Conservation (phyloP, 1,139 yeast species). For the Pichia sp. region DNA sequence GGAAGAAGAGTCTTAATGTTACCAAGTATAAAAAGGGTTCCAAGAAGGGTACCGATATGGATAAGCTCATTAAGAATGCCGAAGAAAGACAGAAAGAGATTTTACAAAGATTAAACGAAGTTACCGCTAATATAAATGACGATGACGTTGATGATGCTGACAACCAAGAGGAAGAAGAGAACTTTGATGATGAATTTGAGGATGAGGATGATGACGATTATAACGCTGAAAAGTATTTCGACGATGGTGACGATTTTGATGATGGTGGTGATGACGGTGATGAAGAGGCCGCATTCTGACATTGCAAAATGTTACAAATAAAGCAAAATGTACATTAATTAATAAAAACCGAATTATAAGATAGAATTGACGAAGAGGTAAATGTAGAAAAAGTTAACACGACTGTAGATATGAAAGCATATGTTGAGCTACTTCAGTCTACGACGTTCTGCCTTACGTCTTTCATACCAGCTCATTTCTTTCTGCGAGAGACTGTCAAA, state of each 20-base stretch:
- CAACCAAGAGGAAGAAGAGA: slow-evolving; percentile 46
- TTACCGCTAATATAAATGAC: slow-evolving; percentile 40
- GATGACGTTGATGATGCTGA: slow-evolving; percentile 35
- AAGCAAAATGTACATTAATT: not conserved
- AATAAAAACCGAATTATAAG: not conserved
- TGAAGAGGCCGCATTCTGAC: slow-evolving; percentile 61
- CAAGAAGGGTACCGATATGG: slow-evolving; percentile 30
- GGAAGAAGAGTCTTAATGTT: slow-evolving; percentile 43
- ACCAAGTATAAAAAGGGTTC: slow-evolving; percentile 40
- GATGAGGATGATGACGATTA: slow-evolving; percentile 75
- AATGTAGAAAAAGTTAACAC: too few relatives aligned
- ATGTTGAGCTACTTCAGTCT: too few relatives aligned
- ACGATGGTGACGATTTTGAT: slow-evolving; percentile 47
- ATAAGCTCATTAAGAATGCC: slow-evolving; percentile 25
- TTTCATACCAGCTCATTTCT: slow-evolving; percentile 13
- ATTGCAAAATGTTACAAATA: not conserved
- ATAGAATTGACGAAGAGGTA: too few relatives aligned
- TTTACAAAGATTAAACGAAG: slow-evolving; percentile 51
- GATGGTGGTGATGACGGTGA: slow-evolving; percentile 49
- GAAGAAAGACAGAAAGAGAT: slow-evolving; percentile 36
- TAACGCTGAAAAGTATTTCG: slow-evolving; percentile 69
- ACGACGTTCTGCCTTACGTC: slow-evolving; percentile 11
- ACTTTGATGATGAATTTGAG: slow-evolving; percentile 67
- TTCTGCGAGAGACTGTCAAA: not conserved
- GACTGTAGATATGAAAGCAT: not conserved